Evolutionary conservation across 257 asterid genomes (phyloP).

Genomic region (Nicotiana benthamiana): DNA sequence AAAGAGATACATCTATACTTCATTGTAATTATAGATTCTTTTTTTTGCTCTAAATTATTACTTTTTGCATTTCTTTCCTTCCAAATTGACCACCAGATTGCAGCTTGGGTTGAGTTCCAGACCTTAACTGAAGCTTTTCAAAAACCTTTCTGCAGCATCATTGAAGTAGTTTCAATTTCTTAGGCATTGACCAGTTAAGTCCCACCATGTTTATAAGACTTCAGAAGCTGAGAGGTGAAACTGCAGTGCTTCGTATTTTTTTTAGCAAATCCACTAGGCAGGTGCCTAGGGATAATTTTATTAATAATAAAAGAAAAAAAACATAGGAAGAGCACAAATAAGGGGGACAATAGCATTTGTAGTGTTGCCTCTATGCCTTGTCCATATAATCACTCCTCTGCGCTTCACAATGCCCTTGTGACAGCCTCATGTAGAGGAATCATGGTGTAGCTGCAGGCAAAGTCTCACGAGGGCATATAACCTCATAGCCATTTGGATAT

Average conservation of each 20-base stretch:
- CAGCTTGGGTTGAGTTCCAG: background rate
- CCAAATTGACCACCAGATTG: background rate
- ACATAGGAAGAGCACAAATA: no score
- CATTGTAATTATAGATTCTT: background rate
- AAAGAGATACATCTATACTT: background rate
- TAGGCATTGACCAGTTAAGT: background rate
- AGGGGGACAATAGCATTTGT: no score
- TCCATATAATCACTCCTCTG: no score
- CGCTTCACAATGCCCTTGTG: no score
- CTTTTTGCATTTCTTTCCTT: background rate
- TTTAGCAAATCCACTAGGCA: no score
- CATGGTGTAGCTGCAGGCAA: no score
- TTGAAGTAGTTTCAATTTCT: background rate
- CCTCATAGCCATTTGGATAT: no score
- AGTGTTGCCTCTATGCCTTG: no score
- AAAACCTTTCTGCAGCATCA: background rate
- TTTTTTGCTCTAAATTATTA: background rate
- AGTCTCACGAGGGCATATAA: no score
- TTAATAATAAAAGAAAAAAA: no score
- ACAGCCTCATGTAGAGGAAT: no score
- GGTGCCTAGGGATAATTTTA: no score
- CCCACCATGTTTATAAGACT: background rate
- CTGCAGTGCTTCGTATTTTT: background rate
- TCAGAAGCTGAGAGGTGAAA: slow-evolving; percentile 3
- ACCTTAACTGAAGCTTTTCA: background rate